Base-by-base conservation (phyloP, 129 eudicot genomes). In the Kitagawia praeruptora region DNA sequence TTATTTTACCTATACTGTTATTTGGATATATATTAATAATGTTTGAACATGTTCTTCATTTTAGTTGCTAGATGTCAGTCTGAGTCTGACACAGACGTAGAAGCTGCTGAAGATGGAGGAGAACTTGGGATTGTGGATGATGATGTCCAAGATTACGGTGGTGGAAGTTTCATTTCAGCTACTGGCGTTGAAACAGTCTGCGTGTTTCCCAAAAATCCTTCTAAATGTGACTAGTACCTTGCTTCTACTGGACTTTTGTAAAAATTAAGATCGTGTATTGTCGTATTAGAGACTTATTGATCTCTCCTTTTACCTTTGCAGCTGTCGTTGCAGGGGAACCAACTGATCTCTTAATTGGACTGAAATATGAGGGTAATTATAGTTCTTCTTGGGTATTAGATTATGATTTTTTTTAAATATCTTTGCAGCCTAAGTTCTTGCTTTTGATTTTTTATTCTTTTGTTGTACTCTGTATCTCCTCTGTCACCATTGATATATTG, bases 191-290 rank as follows among this genome's bases (percentile, higher is more conserved):
- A 95, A 77, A 92, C 96, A 12, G 91, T 89, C 56, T 89, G 94
- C 75, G 94, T 95, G 73, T 95, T 95, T 91, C 98, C 98, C 5
- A 88, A 90, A 73, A 95, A 95, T 79, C 86, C 87, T n/a, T 85
- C 86, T 1, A 92, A 91, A 85, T 40, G 97, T 87, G 48, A 74
- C 88, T 71, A 70, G 66, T 8, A 51, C 49, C 46, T 64, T 40
- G 61, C 42, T 2, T 79, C 75, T 61, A n/a, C 69, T 75, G 34
- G 34, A 56, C 1, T 61, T 23, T 10, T n/a, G 31, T 58, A 34
- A 34, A 34, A 23, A 31, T 12, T 25, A 3, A 11, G 4, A 16
- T 66, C 31, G 10, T 61, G 28, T 61, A 61, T 61, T 66, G 66
- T 58, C 12, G 31, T 23, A n/a, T 28, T 21, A 66, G 71, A 31